phyloP scores from a whole-genome alignment of 179 eudicot species.

The Vitellaria paradoxa region DNA sequence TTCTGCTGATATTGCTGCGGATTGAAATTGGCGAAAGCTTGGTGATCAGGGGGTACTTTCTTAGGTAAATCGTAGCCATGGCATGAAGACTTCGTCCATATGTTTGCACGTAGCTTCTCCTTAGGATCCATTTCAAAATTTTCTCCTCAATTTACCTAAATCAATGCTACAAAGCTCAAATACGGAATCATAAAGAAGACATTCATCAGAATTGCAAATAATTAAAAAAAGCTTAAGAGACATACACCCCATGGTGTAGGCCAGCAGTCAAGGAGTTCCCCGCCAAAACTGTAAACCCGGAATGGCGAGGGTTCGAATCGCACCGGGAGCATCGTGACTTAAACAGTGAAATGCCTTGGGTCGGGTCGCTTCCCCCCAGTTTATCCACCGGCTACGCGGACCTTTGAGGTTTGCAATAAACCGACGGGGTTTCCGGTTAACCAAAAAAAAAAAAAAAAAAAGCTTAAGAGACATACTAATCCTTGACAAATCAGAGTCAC shows the following conservation, averaged over 20 bases:
- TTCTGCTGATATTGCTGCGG: slow-evolving; percentile 39
- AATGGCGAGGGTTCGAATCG: too few species aligned
- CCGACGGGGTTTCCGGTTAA: too few species aligned
- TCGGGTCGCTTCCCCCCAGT: too few species aligned
- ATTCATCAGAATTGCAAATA: neutral
- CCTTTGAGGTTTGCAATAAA: too few species aligned
- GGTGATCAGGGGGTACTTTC: slow-evolving; percentile 34
- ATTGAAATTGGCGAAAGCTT: slow-evolving; percentile 26
- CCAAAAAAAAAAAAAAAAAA: too few species aligned
- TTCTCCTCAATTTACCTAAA: slow-evolving; percentile 5
- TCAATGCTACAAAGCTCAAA: neutral
- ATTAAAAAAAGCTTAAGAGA: neutral
- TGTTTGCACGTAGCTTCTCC: slow-evolving; percentile 34
- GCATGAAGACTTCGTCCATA: slow-evolving; percentile 39
- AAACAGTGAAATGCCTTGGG: too few species aligned
- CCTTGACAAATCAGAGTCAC: too few species aligned
- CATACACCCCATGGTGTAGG: neutral
- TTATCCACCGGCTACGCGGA: too few species aligned
- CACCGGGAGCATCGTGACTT: too few species aligned
- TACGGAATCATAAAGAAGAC: neutral
- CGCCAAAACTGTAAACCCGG: too few species aligned
- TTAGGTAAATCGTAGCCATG: slow-evolving; percentile 29
- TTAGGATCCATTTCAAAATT: slow-evolving; percentile 39
- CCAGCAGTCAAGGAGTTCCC: too few species aligned
- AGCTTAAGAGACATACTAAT: neutral